Percentiles rank a stretch among this genome's conserved stretches.
Evolutionary conservation across 148 eudicot species (phyloP).

Genomic region (Cornus kousa): DNA sequence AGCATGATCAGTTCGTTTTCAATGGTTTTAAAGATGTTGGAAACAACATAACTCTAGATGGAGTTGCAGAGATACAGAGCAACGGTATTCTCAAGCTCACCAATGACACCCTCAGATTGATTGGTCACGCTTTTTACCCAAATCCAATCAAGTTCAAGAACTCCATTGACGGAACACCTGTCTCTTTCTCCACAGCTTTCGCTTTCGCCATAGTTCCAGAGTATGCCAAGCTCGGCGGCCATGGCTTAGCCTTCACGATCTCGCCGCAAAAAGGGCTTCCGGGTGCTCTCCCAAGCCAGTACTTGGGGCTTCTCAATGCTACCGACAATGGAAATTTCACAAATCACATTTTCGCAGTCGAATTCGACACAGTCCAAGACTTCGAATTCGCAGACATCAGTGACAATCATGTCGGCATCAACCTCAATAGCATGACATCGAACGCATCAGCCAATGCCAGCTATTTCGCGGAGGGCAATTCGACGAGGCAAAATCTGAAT

Average conservation of each 20-base stretch:
- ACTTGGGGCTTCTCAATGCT: slow-evolving; percentile 59
- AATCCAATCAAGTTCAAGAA: slow-evolving; percentile 49
- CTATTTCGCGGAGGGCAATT: slow-evolving; percentile 47
- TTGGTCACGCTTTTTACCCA: slow-evolving; percentile 70
- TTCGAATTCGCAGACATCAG: slow-evolving; percentile 63
- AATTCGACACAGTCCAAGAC: slow-evolving; percentile 80
- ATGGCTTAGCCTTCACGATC: slow-evolving; percentile 79
- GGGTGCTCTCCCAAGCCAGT: slow-evolving; percentile 72
- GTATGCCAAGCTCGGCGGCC: slow-evolving; percentile 67
- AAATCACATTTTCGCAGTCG: slow-evolving; percentile 74
- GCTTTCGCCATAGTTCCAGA: slow-evolving; percentile 68
- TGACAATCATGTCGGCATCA: slow-evolving; percentile 83
- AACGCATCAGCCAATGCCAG: slow-evolving; percentile 52
- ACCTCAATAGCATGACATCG: slow-evolving; percentile 55
- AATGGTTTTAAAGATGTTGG: slow-evolving; percentile 47
- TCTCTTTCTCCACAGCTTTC: slow-evolving; percentile 77
- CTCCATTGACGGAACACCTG: slow-evolving; percentile 33
- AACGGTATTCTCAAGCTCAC: slow-evolving; percentile 61
- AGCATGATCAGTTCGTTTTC: slow-evolving; percentile 48
- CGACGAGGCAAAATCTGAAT: slow-evolving; percentile 32
- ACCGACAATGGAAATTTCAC: slow-evolving; percentile 59
- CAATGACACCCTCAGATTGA: slow-evolving; percentile 38
- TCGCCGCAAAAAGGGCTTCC: slow-evolving; percentile 37
- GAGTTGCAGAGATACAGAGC: slow-evolving; percentile 42
- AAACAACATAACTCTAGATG: slow-evolving; percentile 44